Evolutionary conservation across 257 asterid genomes (phyloP), one percentile per base, ranked within the genome.

Genomic region (Plantago major): DNA sequence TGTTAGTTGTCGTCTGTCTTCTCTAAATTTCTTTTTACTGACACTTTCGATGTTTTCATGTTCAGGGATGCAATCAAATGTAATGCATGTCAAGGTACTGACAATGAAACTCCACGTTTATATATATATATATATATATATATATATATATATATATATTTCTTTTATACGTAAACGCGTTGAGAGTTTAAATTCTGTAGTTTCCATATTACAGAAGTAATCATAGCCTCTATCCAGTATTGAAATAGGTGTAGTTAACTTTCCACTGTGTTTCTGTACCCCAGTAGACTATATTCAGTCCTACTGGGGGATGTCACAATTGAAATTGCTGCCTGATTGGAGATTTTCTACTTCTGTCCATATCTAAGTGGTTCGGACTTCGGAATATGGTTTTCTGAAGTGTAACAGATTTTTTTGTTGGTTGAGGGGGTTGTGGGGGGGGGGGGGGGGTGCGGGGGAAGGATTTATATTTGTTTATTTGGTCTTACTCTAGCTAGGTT

Each of bases 71-170:
- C 79, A 44, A 82, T 75, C 63, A 78, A 67, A 76, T 90, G 97
- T 82, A 69, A 68, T 76, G 72, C 70, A 59, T 90, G 97, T 67
- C 79, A 87, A 87, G 97, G 95, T 90, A 85, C 19, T 62, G 62
- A 47, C 14, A 55, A 40, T 49, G 62, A 61, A 52, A 38, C 62
- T 60, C 14, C 71, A 45, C 40, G 40, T 33, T 33, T 65, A 63
- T 47, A 56, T 70, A 60, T 67, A 58, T 43, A 40, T 63, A 42
- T 16, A 16, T 52, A 11, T 12, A 16, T 52, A 11, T 12, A 3
- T 4, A 16, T 52, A 11, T 12, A 3, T 4, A 58, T 65, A 63
- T 47, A 56, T 70, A 16, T 52, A 11, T 12, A 3, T 4, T 26
- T 60, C 11, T 16, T 33, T 28, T 67, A 46, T 19, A 52, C 33